These are phyloP conservation scores for Vaccinium darrowii DNA, from an alignment of 148 eudicot genomes.

Conservation along the genomic window DNA sequence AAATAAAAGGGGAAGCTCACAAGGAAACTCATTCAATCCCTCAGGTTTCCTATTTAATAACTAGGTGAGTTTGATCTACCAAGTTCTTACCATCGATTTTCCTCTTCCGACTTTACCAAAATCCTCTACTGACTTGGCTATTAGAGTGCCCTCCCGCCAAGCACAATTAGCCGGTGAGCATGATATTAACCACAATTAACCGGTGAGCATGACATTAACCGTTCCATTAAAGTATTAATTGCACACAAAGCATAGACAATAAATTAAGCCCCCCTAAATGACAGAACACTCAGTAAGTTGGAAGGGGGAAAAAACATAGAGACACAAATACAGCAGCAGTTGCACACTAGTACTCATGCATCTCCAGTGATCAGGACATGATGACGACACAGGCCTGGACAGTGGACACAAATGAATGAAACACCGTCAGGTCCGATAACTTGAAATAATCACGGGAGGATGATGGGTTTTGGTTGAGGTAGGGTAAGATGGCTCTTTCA, in stretches of 20 bases:
- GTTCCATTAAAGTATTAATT: not conserved
- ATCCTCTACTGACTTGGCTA: too few relatives aligned
- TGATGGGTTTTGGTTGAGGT: not conserved
- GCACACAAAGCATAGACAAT: not conserved
- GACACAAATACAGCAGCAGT: not conserved
- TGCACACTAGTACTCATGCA: not conserved
- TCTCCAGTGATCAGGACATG: not conserved
- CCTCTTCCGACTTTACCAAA: too few relatives aligned
- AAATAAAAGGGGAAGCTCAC: too few relatives aligned
- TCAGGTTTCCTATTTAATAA: too few relatives aligned
- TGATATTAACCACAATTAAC: too few relatives aligned
- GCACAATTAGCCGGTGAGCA: too few relatives aligned
- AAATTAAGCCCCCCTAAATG: not conserved
- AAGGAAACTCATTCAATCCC: too few relatives aligned
- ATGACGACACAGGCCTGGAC: not conserved
- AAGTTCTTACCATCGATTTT: too few relatives aligned
- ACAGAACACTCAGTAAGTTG: not conserved
- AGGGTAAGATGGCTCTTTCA: not conserved
- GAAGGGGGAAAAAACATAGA: not conserved
- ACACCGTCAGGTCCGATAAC: not conserved
- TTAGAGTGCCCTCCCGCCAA: too few relatives aligned
- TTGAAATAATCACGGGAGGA: not conserved
- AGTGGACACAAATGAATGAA: not conserved
- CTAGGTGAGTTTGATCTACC: too few relatives aligned
- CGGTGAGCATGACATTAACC: too few relatives aligned